Conservation (phyloP, 257 asterid genomes). For the Capsicum rhomboideum region DNA sequence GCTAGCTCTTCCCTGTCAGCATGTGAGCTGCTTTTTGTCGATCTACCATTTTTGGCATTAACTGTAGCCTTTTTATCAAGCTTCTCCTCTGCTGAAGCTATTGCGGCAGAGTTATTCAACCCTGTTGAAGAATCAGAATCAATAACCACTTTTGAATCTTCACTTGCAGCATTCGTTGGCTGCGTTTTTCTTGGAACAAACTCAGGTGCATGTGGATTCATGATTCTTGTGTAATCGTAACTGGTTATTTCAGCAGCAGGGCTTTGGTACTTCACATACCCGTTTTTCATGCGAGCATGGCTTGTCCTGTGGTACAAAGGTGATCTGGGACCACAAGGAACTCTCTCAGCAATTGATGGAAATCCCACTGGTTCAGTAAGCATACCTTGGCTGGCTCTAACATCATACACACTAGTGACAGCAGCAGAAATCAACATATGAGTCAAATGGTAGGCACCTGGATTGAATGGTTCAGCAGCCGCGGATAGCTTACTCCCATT, state of each 20-base stretch:
- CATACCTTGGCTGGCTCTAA: slow-evolving; percentile 50
- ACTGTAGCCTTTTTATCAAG: slow-evolving; percentile 22
- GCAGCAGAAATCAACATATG: slow-evolving; percentile 33
- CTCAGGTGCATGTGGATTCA: slow-evolving; percentile 98
- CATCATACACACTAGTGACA: slow-evolving; percentile 53
- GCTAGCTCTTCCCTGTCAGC: slow-evolving; percentile 86
- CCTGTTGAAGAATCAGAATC: slow-evolving; percentile 36
- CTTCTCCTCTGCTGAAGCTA: slow-evolving; percentile 35
- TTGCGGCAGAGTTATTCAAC: slow-evolving; percentile 28
- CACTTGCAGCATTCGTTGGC: slow-evolving; percentile 34
- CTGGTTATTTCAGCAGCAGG: slow-evolving; percentile 40
- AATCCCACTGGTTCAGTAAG: slow-evolving; percentile 51
- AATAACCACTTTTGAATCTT: slow-evolving; percentile 29
- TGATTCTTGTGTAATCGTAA: slow-evolving; percentile 34
- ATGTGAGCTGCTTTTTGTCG: slow-evolving; percentile 45
- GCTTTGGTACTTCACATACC: slow-evolving; percentile 44
- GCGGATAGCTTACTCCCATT: slow-evolving; percentile 94
- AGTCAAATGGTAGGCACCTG: slow-evolving; percentile 51
- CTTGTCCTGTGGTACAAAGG: slow-evolving; percentile 64
- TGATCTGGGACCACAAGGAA: slow-evolving; percentile 94
- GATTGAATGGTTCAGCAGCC: slow-evolving; percentile 86
- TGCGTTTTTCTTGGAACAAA: slow-evolving; percentile 68
- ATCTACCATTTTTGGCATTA: slow-evolving; percentile 31
- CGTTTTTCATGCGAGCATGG: slow-evolving; percentile 50
- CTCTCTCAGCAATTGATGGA: slow-evolving; percentile 85